Base-by-base conservation (phyloP, 345 rosid genomes). In the Euphorbia pulcherrima region DNA sequence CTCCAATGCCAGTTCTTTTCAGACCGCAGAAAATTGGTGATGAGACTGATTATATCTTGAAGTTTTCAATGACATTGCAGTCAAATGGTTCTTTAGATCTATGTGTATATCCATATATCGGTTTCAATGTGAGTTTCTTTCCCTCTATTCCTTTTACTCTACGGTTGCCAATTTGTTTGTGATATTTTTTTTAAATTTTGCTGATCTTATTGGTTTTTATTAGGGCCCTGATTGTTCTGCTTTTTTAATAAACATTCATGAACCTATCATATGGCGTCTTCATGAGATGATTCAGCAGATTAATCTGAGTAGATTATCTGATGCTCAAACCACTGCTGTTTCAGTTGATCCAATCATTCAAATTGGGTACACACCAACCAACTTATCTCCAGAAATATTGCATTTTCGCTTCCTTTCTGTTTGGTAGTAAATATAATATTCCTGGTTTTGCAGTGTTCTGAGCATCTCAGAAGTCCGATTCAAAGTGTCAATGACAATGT, bases 181-280 rank as follows among this genome's bases (percentile, higher is more conserved):
- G n/a, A n/a, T 35, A 18, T 52, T 6, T 8, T 47, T 51, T 55
- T 67, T n/a, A n/a, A 59, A 47, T 75, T 60, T 17, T 74, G 33
- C 69, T 60, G 46, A 28, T 57, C 68, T 48, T 23, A 35, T 61
- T 72, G 60, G 44, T 62, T 74, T 80, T 69, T 33, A 59, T 50
- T 73, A 94, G 95, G 99, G 89, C 48, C 92, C 91, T 63, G 97
- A 94, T 48, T 85, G 78, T 80, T 79, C 86, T 71, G 84, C 99
- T 62, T 94, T 94, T 71, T 73, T 91, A n/a, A 82, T 91, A 68
- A 94, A 86, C 79, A 84, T 94, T 74, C 99, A 94, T 50, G 99
- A 94, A 73, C 99, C 97, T 47, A 89, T 91, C 71, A 91, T 94
- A 70, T 94, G 99, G 99, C 97, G 99, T 68, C 87, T 94, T 77